phyloP scores from a whole-genome alignment of 441 rosid species.

The Raphanus hybrid region DNA sequence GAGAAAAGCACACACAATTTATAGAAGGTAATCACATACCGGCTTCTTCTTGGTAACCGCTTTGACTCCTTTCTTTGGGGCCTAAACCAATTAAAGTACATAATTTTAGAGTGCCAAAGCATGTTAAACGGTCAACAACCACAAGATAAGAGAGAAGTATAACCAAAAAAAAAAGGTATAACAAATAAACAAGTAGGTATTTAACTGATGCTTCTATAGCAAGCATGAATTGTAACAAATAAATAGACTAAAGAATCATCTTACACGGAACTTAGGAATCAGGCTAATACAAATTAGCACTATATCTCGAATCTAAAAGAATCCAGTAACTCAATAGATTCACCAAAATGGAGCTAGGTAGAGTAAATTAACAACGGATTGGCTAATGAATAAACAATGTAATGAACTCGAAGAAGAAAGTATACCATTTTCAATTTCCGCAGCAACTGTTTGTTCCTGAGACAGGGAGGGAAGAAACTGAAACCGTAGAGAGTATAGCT shows the following conservation, averaged over 20 bases:
- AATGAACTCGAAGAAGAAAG: background rate
- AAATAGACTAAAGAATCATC: background rate
- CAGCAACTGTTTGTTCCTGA: background rate
- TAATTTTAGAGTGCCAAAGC: background rate
- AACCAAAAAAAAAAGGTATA: background rate
- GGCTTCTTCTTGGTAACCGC: too few species aligned
- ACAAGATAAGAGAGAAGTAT: background rate
- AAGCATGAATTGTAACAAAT: background rate
- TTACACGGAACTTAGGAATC: background rate
- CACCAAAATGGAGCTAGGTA: slow-evolving; percentile 3
- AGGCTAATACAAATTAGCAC: too few species aligned
- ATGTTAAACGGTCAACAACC: background rate
- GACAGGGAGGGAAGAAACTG: background rate
- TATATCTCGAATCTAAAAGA: background rate
- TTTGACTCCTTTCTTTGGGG: too few species aligned
- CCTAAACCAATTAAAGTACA: background rate
- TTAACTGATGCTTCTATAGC: background rate
- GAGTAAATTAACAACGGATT: background rate
- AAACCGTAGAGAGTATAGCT: background rate
- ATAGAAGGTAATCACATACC: background rate
- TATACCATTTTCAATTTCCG: slow-evolving; percentile 23
- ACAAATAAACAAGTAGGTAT: background rate
- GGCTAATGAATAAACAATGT: background rate
- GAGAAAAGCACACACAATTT: background rate
- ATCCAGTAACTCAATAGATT: background rate